These are phyloP conservation scores for Monilinia polystroma DNA, from an alignment of 2,329 filamentous ascomycete species.

Conservation along the genomic window DNA sequence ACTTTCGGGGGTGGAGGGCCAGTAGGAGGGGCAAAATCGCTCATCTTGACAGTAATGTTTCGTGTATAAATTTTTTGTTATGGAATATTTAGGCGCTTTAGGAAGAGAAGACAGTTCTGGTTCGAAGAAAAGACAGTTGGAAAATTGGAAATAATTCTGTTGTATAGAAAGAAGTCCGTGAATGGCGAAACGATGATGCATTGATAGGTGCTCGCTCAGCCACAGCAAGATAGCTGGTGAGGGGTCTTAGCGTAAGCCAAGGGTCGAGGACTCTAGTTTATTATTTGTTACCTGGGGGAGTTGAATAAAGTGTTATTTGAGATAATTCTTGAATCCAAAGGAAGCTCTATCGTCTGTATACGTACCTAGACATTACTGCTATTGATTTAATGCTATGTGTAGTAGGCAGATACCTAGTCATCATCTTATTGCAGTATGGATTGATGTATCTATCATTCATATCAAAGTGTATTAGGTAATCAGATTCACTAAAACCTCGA, in stretches of 20 bases:
- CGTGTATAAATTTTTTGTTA: background rate
- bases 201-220: slow-evolving; percentile 12
- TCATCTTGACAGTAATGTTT: slow-evolving; percentile 29
- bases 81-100: background rate
- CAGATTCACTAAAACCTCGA: background rate
- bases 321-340: too few species aligned
- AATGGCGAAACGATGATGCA: background rate
- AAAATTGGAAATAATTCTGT: background rate
- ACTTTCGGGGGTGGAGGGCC: slow-evolving; percentile 49
- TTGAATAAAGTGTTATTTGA: too few species aligned
- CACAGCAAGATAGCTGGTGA: slow-evolving; percentile 22
- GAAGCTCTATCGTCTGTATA: too few species aligned
- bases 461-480: background rate
- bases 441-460: too few species aligned
- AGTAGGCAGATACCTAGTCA: too few species aligned
- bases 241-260: slow-evolving; percentile 6
- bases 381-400: too few species aligned
- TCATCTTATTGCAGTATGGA: too few species aligned
- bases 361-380: background rate
- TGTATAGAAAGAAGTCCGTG: background rate
- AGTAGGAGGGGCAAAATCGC: slow-evolving; percentile 37
- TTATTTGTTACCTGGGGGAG: too few species aligned
- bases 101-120: background rate
- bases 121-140: background rate
- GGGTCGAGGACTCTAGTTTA: background rate